These are phyloP conservation scores for Rhododendron ferrugineum DNA, from an alignment of 148 eudicot genomes.

Conservation along the genomic window DNA sequence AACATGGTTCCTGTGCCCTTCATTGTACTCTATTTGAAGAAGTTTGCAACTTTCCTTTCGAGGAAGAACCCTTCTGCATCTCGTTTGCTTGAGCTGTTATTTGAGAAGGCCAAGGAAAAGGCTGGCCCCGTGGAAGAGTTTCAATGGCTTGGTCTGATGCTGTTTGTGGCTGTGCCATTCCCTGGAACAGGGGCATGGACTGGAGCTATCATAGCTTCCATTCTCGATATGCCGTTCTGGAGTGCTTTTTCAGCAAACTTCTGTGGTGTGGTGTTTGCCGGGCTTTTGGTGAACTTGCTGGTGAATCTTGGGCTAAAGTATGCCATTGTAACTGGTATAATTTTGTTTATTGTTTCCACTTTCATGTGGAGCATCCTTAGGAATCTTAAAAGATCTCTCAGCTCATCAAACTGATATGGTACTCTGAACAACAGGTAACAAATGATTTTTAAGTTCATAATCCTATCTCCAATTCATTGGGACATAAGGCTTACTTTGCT, in stretches of 20 bases:
- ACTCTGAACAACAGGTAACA: slow-evolving; percentile 1
- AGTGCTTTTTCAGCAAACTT: slow-evolving; percentile 77
- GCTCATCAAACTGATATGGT: slow-evolving; percentile 24
- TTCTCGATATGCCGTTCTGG: slow-evolving; percentile 94
- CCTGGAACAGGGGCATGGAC: slow-evolving; percentile 99
- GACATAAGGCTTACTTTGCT: background rate
- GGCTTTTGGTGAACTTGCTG: slow-evolving; percentile 77
- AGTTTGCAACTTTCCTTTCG: slow-evolving; percentile 63
- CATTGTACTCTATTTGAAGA: slow-evolving; percentile 72
- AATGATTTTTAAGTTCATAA: background rate
- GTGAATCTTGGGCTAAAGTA: slow-evolving; percentile 90
- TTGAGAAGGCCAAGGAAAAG: slow-evolving; percentile 67
- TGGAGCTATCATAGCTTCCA: slow-evolving; percentile 83
- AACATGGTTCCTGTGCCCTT: slow-evolving; percentile 96
- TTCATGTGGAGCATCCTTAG: slow-evolving; percentile 91
- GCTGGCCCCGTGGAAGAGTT: slow-evolving; percentile 87
- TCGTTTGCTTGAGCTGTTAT: slow-evolving; percentile 45
- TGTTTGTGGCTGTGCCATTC: slow-evolving; percentile 94
- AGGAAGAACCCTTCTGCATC: slow-evolving; percentile 51
- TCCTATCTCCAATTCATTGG: background rate
- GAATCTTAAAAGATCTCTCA: slow-evolving; percentile 40
- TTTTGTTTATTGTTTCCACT: slow-evolving; percentile 61
- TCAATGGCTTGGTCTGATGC: slow-evolving; percentile 95
- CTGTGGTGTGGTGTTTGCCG: slow-evolving; percentile 88
- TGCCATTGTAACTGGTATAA: slow-evolving; percentile 53